phyloP scores from a whole-genome alignment of 2,329 filamentous ascomycete genomes.

The Rugonectria rugulosa region DNA sequence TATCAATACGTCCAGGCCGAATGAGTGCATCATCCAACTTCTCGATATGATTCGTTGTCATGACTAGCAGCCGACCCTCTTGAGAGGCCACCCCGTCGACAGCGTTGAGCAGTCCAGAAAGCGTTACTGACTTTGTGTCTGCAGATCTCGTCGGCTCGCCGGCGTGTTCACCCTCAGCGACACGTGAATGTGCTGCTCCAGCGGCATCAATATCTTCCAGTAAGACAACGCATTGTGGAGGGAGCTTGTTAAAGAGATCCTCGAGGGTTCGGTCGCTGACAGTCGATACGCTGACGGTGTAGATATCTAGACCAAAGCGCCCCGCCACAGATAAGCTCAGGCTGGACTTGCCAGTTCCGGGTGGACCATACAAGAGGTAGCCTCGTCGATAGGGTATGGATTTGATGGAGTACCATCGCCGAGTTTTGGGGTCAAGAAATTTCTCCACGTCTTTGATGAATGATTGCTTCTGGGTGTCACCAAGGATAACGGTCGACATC shows the following conservation, averaged over 20 bases:
- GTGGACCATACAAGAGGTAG: conserved; percentile 1
- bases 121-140: neutral
- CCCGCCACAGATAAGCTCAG: conserved; percentile 2
- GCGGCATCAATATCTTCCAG: conserved; percentile 6
- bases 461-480: neutral
- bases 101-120: conserved; percentile 6
- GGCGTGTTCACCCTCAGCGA: neutral
- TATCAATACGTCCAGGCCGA: conserved; percentile 60
- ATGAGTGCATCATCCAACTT: conserved; percentile 34
- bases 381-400: neutral
- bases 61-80: conserved; percentile 34
- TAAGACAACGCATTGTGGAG: neutral
- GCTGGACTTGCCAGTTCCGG: neutral
- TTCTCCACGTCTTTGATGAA: neutral
- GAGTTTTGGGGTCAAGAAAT: neutral
- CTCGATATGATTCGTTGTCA: conserved; percentile 37
- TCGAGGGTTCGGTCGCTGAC: neutral
- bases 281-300: neutral
- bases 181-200: neutral
- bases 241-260: neutral
- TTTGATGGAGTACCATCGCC: neutral
- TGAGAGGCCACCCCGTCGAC: conserved; percentile 32
- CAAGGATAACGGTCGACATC: neutral
- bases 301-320: neutral
- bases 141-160: neutral